Percentiles rank a stretch among this genome's conserved stretches.
These are phyloP conservation scores for Saprolegnia parasitica DNA, from an alignment of 352 stramenopile genomes.

Conservation along the genomic window DNA sequence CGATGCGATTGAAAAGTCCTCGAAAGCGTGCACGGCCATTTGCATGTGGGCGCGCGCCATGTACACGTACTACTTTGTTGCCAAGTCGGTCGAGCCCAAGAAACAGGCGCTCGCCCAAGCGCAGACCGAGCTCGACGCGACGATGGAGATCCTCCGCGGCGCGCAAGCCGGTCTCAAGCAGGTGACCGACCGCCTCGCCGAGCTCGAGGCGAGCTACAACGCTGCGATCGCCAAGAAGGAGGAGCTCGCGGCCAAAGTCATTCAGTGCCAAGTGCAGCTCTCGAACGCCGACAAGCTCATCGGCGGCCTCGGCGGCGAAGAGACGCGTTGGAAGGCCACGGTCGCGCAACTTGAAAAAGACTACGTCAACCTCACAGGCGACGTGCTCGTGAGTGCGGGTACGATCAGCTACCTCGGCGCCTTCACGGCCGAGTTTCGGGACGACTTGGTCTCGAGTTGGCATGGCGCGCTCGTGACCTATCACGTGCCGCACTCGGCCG, in stretches of 20 bases:
- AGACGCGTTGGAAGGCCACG: slow-evolving; percentile 79
- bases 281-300: slow-evolving; percentile 85
- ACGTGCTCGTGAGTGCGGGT: slow-evolving; percentile 79
- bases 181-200: slow-evolving; percentile 76
- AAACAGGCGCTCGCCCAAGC: slow-evolving; percentile 53
- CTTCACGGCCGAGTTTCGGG: slow-evolving; percentile 85
- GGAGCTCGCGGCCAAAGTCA: slow-evolving; percentile 82
- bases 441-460: slow-evolving; percentile 58
- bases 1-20: slow-evolving; percentile 89
- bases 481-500: slow-evolving; percentile 63
- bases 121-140: slow-evolving; percentile 54
- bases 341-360: slow-evolving; percentile 70
- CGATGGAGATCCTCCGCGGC: slow-evolving; percentile 42
- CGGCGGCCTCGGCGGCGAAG: slow-evolving; percentile 74
- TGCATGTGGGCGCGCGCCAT: slow-evolving; percentile 87
- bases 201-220: slow-evolving; percentile 84
- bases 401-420: slow-evolving; percentile 85
- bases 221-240: slow-evolving; percentile 87
- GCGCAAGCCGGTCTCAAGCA: slow-evolving; percentile 70
- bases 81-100: slow-evolving; percentile 75
- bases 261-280: slow-evolving; percentile 86
- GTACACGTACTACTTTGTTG: slow-evolving; percentile 84
- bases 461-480: slow-evolving; percentile 56
- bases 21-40: slow-evolving; percentile 87
- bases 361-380: slow-evolving; percentile 73